Conservation (phyloP, 2,329 filamentous ascomycete genomes). For the Incumbomyces lentus region DNA sequence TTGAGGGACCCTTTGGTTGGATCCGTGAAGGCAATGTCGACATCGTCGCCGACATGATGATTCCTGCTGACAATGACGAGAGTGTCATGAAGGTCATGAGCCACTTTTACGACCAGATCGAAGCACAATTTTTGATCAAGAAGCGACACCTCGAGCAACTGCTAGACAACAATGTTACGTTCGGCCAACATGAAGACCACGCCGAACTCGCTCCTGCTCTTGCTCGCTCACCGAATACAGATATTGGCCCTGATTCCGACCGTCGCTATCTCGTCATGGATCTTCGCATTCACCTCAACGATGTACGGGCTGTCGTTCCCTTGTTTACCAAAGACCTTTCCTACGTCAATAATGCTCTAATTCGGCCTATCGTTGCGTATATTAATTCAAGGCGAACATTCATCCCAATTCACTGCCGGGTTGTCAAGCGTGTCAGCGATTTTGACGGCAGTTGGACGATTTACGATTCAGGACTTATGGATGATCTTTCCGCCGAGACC, state of each 20-base stretch:
- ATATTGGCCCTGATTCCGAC: slow-evolving; percentile 38
- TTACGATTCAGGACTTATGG: slow-evolving; percentile 87
- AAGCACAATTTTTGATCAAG: slow-evolving; percentile 43
- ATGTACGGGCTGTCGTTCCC: slow-evolving; percentile 84
- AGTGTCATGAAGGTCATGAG: slow-evolving; percentile 88
- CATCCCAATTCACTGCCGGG: slow-evolving; percentile 87
- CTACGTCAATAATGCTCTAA: slow-evolving; percentile 90
- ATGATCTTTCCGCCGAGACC: slow-evolving; percentile 80
- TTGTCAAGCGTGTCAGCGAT: slow-evolving; percentile 78
- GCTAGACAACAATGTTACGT: slow-evolving; percentile 6
- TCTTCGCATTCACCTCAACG: slow-evolving; percentile 86
- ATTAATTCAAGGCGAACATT: slow-evolving; percentile 94
- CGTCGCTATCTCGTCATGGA: slow-evolving; percentile 86
- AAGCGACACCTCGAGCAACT: slow-evolving; percentile 14
- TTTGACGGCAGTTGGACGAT: slow-evolving; percentile 95
- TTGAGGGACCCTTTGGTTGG: slow-evolving; percentile 92
- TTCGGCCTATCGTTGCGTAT: slow-evolving; percentile 92
- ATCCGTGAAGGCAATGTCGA: slow-evolving; percentile 96
- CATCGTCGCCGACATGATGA: slow-evolving; percentile 90
- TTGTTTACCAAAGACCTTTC: slow-evolving; percentile 85
- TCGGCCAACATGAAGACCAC: slow-evolving; percentile 3
- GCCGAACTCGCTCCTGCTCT: slow-evolving; percentile 11
- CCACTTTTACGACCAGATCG: slow-evolving; percentile 94
- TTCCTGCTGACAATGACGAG: slow-evolving; percentile 77
- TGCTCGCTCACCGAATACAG: background rate